phyloP scores from a whole-genome alignment of 192 early-diverging fungal genomes.

The Podila epicladia region DNA sequence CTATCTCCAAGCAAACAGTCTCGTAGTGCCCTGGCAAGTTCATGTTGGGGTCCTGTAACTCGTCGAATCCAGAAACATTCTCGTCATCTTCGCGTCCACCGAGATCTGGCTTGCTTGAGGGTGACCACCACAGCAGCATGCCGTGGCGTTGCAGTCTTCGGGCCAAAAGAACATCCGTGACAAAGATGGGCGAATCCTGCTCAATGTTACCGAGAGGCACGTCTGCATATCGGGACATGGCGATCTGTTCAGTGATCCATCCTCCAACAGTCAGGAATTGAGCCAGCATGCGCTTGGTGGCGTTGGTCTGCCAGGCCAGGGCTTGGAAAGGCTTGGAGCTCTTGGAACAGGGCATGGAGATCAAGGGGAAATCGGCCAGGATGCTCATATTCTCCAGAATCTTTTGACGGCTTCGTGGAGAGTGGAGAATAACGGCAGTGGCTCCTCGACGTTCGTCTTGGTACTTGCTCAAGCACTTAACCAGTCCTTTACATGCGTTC shows the following conservation, averaged over 20 bases:
- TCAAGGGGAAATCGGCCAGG: conserved; percentile 75
- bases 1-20: conserved; percentile 87
- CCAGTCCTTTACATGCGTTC: conserved; percentile 66
- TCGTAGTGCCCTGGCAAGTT: conserved; percentile 80
- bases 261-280: conserved; percentile 79
- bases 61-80: conserved; percentile 61
- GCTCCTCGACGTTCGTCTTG: conserved; percentile 70
- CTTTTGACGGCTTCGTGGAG: conserved; percentile 62
- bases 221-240: conserved; percentile 82
- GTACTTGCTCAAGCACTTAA: conserved; percentile 67
- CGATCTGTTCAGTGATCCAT: conserved; percentile 79
- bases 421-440: conserved; percentile 79
- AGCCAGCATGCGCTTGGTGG: conserved; percentile 75
- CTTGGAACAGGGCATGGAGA: conserved; percentile 75
- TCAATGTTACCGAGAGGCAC: conserved; percentile 93
- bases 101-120: conserved; percentile 81
- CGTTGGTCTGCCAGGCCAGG: conserved; percentile 86
- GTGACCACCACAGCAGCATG: conserved; percentile 93
- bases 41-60: conserved; percentile 74
- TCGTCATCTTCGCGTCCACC: conserved; percentile 90
- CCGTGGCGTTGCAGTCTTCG: conserved; percentile 80
- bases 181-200: conserved; percentile 81
- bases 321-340: conserved; percentile 79
- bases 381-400: conserved; percentile 59
- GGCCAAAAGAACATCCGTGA: conserved; percentile 88